Evolutionary conservation across 75 land plant species (phyloP), one percentile per base, ranked within the genome.

Genomic region (Larix kaempferi): DNA sequence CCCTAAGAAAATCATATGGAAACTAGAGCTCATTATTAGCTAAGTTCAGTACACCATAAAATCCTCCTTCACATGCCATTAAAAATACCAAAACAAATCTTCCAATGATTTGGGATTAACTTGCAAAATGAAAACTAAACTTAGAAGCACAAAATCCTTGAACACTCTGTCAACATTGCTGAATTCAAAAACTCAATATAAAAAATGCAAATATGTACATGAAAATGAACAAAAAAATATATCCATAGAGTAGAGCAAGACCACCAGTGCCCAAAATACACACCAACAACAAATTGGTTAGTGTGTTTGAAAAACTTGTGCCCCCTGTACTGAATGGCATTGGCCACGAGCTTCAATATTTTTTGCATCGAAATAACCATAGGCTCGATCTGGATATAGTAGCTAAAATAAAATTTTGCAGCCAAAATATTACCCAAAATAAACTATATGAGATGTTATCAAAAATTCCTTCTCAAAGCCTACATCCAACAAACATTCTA

Each of bases 211-310:
- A n/a, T n/a, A n/a, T n/a, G n/a, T n/a, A n/a, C n/a, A n/a, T n/a
- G n/a, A n/a, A n/a, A n/a, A n/a, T n/a, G n/a, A n/a, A n/a, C n/a
- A n/a, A n/a, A n/a, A n/a, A n/a, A n/a, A n/a, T n/a, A n/a, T n/a
- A n/a, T 96, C 99, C 99, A 96, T 94, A 33, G 94, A 78, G 77
- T 96, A 96, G 8, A 96, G 89, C 84, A 93, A 77, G 23, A 85
- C 64, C 16, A 92, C 92, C 8, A 91, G 92, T 29, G 84, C 71
- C 95, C 95, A 94, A 66, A 91, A 25, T 1, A n/a, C n/a, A 89
- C 78, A 7, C 78, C 86, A 39, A 94, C 86, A 19, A 92, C 91
- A 44, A 95, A 84, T 57, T 92, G 77, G 74, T 90, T 92, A 26
- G 90, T 82, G 44, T 74, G 12, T 1, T 33, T 35, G 58, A 90